A percentile compares a stretch with the other conserved stretches of the same genome.
Evolutionary conservation across 129 eudicot species (phyloP).

Genomic region (Helianthus annuus): HanXRQr2.0-SUNRISE NC_035446.2:148783583-148784082

Average conservation of each 20-base stretch:
- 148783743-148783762: not conserved
- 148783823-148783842: slow-evolving; percentile 10
- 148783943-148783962: slow-evolving; percentile 55
- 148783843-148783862: slow-evolving; percentile 27
- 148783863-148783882: slow-evolving; percentile 43
- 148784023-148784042: slow-evolving; percentile 53
- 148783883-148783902: slow-evolving; percentile 43
- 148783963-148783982: slow-evolving; percentile 52
- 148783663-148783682: too few relatives aligned
- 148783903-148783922: not conserved
- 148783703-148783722: not conserved
- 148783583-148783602: too few relatives aligned
- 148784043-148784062: slow-evolving; percentile 87
- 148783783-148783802: not conserved
- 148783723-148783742: slow-evolving; percentile 17
- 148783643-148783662: not conserved
- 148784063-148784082: slow-evolving; percentile 81
- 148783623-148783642: not conserved
- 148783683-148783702: not conserved
- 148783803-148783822: not conserved
- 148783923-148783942: not conserved
- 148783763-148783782: not conserved
- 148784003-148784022: slow-evolving; percentile 76
- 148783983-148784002: slow-evolving; percentile 95
- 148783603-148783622: too few relatives aligned